These are phyloP conservation scores for Didymella arachidicola DNA, from an alignment of 2,329 filamentous ascomycete species.

Conservation along the genomic window DNA sequence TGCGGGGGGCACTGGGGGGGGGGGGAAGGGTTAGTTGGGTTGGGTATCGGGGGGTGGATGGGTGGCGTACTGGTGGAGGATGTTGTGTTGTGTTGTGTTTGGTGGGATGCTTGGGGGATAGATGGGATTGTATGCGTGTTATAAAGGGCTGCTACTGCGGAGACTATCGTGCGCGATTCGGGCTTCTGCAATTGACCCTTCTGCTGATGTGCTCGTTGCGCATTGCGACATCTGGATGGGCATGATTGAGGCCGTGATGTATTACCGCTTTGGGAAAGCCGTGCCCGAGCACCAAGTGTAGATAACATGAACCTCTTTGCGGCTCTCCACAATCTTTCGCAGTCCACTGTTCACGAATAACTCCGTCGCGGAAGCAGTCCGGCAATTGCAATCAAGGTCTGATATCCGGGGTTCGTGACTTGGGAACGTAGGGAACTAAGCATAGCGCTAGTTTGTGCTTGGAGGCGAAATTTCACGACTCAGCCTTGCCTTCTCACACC, in stretches of 20 bases:
- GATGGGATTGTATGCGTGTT: neutral
- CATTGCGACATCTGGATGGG: neutral
- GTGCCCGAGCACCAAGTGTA: conserved; percentile 28
- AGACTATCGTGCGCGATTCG: neutral
- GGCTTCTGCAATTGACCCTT: neutral
- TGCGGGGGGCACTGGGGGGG: conserved; percentile 23
- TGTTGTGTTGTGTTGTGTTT: neutral
- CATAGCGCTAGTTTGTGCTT: neutral
- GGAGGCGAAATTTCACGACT: neutral
- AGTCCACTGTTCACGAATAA: neutral
- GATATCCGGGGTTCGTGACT: neutral
- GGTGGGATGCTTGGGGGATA: neutral
- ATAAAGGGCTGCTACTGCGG: neutral
- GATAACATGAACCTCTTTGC: conserved; percentile 19
- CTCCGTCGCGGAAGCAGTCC: neutral
- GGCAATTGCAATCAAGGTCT: neutral
- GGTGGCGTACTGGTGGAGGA: no score
- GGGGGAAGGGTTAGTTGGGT: no score
- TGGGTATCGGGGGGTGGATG: no score
- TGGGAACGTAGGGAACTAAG: neutral
- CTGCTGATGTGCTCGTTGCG: conserved; percentile 12
- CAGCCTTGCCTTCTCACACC: neutral
- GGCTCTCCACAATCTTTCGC: neutral
- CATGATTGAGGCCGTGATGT: conserved; percentile 26
- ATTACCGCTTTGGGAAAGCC: conserved; percentile 30